Conservation (phyloP, 75 land plant genomes). For the Azolla pinnata region DNA sequence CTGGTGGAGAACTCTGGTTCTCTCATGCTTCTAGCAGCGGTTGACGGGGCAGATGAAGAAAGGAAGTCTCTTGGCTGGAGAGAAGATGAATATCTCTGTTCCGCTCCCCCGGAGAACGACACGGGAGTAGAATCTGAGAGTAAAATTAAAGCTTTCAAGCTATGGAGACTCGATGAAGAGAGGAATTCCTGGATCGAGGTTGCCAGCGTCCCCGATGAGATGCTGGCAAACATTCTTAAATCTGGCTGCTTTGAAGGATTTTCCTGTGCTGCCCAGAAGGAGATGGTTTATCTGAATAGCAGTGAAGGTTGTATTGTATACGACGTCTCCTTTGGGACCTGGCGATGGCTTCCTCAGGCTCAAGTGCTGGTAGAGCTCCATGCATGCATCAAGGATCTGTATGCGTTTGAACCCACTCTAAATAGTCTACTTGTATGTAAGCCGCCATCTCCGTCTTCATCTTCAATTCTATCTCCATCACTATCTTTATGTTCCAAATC, state of each 20-base stretch:
- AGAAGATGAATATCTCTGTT: no score
- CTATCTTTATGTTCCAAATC: no score
- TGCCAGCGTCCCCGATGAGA: neutral
- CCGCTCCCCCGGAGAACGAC: no score
- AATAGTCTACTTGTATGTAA: no score
- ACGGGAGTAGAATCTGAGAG: no score
- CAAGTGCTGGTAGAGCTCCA: neutral
- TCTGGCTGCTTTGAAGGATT: neutral
- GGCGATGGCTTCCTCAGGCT: neutral
- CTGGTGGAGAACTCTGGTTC: neutral
- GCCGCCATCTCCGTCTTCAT: no score
- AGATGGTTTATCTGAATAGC: neutral
- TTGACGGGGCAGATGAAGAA: neutral
- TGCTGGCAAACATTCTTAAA: neutral
- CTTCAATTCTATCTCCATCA: no score
- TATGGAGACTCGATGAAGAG: neutral
- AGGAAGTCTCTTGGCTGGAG: neutral
- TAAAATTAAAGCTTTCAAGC: neutral
- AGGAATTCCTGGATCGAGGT: neutral
- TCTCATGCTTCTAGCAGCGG: neutral
- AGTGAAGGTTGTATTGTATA: neutral
- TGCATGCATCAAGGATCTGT: conserved; percentile 3
- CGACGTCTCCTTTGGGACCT: neutral
- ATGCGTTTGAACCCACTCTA: neutral
- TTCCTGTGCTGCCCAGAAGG: neutral